A percentile compares a stretch with the other conserved stretches of the same genome.
Conservation (phyloP, 495 filamentous ascomycete species). For the Cudoniella acicularis region DNA sequence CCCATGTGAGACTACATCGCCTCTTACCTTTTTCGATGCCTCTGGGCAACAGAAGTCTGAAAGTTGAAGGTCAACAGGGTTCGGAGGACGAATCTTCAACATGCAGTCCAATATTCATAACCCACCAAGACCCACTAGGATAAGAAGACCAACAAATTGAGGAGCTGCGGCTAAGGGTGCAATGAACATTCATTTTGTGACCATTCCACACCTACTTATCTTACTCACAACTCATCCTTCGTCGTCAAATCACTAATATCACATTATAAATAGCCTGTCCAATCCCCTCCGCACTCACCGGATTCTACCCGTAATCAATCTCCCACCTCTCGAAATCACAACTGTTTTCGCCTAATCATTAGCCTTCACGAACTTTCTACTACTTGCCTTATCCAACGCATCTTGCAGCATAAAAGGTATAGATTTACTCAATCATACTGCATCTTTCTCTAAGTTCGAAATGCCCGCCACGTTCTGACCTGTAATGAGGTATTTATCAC, state of each 20-base stretch:
- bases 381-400: conserved; percentile 43
- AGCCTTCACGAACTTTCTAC: conserved; percentile 56
- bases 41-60: too few relatives aligned
- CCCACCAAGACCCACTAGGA: too few relatives aligned
- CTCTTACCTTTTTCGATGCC: too few relatives aligned
- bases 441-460: conserved; percentile 64
- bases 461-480: conserved; percentile 63
- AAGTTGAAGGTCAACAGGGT: too few relatives aligned
- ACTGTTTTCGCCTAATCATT: conserved; percentile 52
- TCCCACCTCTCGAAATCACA: conserved; percentile 51
- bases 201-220: too few relatives aligned
- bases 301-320: conserved; percentile 73
- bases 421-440: conserved; percentile 35
- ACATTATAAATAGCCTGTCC: conserved; percentile 27
- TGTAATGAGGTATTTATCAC: conserved; percentile 48
- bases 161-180: too few relatives aligned
- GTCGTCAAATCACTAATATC: background rate
- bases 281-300: conserved; percentile 56
- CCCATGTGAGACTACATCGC: too few relatives aligned
- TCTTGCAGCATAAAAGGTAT: conserved; percentile 68
- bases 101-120: too few relatives aligned
- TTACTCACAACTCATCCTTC: background rate
- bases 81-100: too few relatives aligned
- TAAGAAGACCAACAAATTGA: too few relatives aligned
- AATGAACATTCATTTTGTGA: too few relatives aligned